Evolutionary conservation across 768 basidiomycete genomes (phyloP), one percentile per base, ranked within the genome.

Genomic region (Hemileccinum rubropunctum): DNA sequence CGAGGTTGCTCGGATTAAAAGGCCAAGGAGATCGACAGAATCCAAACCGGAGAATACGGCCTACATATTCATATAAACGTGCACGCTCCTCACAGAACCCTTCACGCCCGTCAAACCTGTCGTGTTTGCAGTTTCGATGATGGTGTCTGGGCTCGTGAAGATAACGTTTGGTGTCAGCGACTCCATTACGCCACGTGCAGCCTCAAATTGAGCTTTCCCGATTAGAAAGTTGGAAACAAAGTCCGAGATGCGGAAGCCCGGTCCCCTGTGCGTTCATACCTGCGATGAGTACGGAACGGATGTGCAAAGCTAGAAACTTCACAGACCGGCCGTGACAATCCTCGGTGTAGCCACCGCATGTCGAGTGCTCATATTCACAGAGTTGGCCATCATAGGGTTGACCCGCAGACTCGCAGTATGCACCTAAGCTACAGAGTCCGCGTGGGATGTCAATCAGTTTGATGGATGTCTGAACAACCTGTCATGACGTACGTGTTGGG

Each of bases 341-440:
- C 56, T 83, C 58, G 3, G 78, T 81, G 36, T 71, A 81, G 42
- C 81, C 83, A 17, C 88, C 88, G 57, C 88, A 91, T 15, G 88
- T 90, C 0, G 88, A 88, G 50, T 81, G 79, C 21, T 84, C 75
- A 39, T 79, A 73, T n/a, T 87, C 82, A 62, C 89, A 91, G 8
- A 76, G 66, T 58, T 78, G 73, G 10, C 89, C 88, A 55, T 89
- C 77, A 66, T 75, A 84, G 0, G 74, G 59, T 62, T 89, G 50
- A 12, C 88, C 89, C 6, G 87, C 88, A 47, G 81, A 83, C 62
- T 91, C 83, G 60, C 89, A 91, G 67, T 82, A 85, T 3, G 88
- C 83, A 5, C 87, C 87, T 11, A 71, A 78, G 64, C 66, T 87
- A 28, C 39, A 37, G 52, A 17, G 40, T 47, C 32, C 30, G n/a